A percentile compares a stretch with the other conserved stretches of the same genome.
These are phyloP conservation scores for Begonia peltatifolia DNA, from an alignment of 306 rosid species.

Conservation along the genomic window DNA sequence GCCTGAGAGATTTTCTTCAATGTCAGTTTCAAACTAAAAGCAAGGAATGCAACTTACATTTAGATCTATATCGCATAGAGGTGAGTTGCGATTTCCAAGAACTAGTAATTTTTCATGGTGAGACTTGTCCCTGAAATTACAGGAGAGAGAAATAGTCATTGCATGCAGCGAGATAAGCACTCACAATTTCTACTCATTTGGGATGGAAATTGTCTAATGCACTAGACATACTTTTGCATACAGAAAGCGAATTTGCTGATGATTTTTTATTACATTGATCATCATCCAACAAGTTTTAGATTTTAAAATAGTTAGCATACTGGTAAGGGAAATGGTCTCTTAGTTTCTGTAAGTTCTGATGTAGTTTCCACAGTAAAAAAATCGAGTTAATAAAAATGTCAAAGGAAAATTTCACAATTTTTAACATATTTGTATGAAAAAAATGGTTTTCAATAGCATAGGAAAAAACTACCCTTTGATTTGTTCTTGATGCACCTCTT, in stretches of 20 bases:
- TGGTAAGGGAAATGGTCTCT: no score
- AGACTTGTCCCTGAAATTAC: slow-evolving; percentile 62
- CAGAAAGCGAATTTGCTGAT: no score
- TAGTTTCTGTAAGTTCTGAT: no score
- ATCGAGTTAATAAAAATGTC: no score
- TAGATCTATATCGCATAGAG: slow-evolving; percentile 50
- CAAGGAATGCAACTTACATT: slow-evolving; percentile 37
- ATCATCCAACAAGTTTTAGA: no score
- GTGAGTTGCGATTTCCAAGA: slow-evolving; percentile 66
- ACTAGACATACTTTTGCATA: no score
- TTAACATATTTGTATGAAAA: no score
- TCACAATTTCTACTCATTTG: slow-evolving; percentile 5
- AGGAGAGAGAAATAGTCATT: slow-evolving; percentile 15
- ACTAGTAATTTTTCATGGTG: slow-evolving; percentile 55
- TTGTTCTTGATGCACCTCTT: slow-evolving; percentile 42
- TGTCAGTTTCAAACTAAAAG: not conserved
- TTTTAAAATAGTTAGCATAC: no score
- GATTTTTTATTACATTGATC: no score
- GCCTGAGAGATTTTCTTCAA: no score
- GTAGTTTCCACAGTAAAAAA: no score
- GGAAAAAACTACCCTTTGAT: slow-evolving; percentile 43
- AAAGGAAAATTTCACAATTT: no score
- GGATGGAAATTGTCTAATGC: slow-evolving; percentile 3
- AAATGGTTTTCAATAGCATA: slow-evolving; percentile 8
- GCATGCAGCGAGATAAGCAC: not conserved